Percentiles rank a stretch among this genome's conserved stretches.
phyloP scores from a whole-genome alignment of 345 rosid species.

The Euphorbia pulcherrima region DNA sequence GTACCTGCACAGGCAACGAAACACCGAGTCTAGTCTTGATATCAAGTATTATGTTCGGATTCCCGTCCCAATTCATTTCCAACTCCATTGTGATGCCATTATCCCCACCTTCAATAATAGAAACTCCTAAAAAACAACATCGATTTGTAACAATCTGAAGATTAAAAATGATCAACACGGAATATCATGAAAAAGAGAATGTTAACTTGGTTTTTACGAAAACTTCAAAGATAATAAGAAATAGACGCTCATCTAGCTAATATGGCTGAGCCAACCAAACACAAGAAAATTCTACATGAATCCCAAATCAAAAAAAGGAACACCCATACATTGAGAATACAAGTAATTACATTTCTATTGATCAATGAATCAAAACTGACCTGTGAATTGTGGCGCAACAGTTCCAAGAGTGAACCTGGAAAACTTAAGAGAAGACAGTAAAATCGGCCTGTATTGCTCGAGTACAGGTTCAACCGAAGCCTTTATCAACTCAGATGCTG shows the following conservation, averaged over 20 bases:
- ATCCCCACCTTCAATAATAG: slow-evolving; percentile 28
- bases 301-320: neutral
- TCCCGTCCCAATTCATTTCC: slow-evolving; percentile 42
- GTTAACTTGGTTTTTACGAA: too few species aligned
- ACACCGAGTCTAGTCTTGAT: slow-evolving; percentile 34
- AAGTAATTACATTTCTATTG: neutral
- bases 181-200: neutral
- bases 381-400: slow-evolving; percentile 99
- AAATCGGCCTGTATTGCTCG: slow-evolving; percentile 89
- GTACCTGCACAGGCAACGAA: slow-evolving; percentile 37
- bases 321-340: neutral
- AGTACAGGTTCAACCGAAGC: slow-evolving; percentile 85
- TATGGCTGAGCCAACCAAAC: neutral
- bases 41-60: slow-evolving; percentile 33
- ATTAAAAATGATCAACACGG: neutral
- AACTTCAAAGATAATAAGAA: neutral
- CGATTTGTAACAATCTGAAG: slow-evolving; percentile 7
- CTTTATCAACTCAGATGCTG: slow-evolving; percentile 91
- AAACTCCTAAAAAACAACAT: slow-evolving; percentile 24
- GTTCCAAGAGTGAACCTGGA: slow-evolving; percentile 97
- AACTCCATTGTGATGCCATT: slow-evolving; percentile 34
- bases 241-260: neutral
- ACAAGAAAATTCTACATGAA: slow-evolving; percentile 1
- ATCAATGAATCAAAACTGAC: slow-evolving; percentile 37
- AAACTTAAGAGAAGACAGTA: slow-evolving; percentile 78